A percentile compares a stretch with the other conserved stretches of the same genome.
phyloP scores from a whole-genome alignment of 192 early-diverging fungal genomes.

The Entomortierella beljakovae region DNA sequence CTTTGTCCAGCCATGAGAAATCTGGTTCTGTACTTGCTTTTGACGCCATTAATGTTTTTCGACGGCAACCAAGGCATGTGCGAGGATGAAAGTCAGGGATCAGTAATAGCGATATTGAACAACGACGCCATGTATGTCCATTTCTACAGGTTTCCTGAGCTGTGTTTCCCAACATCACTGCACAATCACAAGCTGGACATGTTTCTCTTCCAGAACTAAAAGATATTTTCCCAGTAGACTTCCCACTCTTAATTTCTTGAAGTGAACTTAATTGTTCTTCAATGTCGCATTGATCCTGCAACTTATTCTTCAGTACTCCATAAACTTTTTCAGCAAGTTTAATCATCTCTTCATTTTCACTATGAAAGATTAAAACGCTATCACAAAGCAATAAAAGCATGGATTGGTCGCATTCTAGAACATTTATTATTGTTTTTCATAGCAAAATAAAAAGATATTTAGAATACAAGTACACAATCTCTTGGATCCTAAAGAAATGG shows the following conservation, averaged over 20 bases:
- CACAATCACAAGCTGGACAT: slow-evolving; percentile 36
- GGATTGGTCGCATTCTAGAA: slow-evolving; percentile 19
- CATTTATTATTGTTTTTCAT: no score
- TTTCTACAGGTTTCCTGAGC: slow-evolving; percentile 12
- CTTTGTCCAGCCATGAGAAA: slow-evolving; percentile 19
- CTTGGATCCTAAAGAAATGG: no score
- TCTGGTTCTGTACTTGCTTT: not conserved
- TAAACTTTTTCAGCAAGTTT: slow-evolving; percentile 21
- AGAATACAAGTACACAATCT: not conserved
- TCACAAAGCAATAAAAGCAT: slow-evolving; percentile 28
- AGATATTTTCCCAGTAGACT: not conserved
- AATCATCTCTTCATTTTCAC: slow-evolving; percentile 7
- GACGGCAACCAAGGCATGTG: slow-evolving; percentile 33
- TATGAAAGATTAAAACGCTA: slow-evolving; percentile 38
- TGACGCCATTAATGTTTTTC: slow-evolving; percentile 25
- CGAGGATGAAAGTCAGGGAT: slow-evolving; percentile 45
- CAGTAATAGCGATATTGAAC: slow-evolving; percentile 24
- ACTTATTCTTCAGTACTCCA: not conserved
- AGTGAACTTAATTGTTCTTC: slow-evolving; percentile 17
- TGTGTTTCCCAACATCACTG: slow-evolving; percentile 18
- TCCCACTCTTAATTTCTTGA: slow-evolving; percentile 12
- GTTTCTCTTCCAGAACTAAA: slow-evolving; percentile 21
- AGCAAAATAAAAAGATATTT: not conserved
- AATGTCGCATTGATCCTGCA: slow-evolving; percentile 3
- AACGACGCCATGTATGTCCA: slow-evolving; percentile 34